Percentiles rank a stretch among this genome's conserved stretches.
phyloP scores from a whole-genome alignment of 495 filamentous ascomycete species.

The Aspergillus funiculosus region DNA sequence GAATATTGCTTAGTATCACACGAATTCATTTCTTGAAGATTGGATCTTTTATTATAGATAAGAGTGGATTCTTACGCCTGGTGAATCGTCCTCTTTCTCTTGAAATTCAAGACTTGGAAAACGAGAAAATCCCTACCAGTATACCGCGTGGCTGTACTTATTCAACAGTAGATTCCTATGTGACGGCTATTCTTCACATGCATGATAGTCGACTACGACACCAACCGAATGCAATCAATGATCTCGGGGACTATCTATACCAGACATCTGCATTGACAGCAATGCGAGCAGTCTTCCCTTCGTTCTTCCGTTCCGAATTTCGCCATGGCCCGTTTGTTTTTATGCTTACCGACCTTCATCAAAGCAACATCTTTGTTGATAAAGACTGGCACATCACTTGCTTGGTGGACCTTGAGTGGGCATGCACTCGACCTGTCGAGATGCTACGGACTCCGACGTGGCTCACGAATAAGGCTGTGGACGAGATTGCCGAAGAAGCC shows the following conservation, averaged over 20 bases:
- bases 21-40: constrained; percentile 29
- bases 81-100: constrained; percentile 30
- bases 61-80: constrained; percentile 23
- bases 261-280: constrained; percentile 25
- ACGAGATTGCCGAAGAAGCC: constrained; percentile 17
- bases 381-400: constrained; percentile 25
- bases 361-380: constrained; percentile 31
- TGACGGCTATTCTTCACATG: constrained; percentile 28
- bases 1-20: constrained; percentile 25
- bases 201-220: constrained; percentile 30
- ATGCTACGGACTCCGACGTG: constrained; percentile 30
- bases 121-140: constrained; percentile 32
- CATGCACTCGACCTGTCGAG: constrained; percentile 31
- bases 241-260: constrained; percentile 23
- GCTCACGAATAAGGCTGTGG: constrained; percentile 27
- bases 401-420: constrained; percentile 36
- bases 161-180: constrained; percentile 28
- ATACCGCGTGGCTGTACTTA: constrained; percentile 31
- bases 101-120: constrained; percentile 28
- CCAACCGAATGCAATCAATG: constrained; percentile 30
- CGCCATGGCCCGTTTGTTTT: constrained; percentile 23
- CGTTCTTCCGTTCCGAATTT: constrained; percentile 24
- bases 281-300: constrained; percentile 25
- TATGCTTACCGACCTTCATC: constrained; percentile 27
- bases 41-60: constrained; percentile 30